Conservation (phyloP, 345 rosid species). For the Lagerstroemia speciosa region DNA sequence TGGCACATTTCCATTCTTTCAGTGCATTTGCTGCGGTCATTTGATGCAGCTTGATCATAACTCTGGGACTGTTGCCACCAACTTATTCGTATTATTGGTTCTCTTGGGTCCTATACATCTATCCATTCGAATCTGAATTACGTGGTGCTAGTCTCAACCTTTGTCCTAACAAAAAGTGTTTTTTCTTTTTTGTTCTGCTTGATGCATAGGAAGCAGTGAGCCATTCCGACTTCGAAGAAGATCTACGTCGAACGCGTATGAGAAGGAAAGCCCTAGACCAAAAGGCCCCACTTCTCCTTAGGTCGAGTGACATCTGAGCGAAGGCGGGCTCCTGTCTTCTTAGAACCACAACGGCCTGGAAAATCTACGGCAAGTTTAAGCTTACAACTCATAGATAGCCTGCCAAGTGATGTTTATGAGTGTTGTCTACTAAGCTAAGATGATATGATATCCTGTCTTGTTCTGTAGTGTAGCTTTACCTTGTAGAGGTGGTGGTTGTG, state of each 20-base stretch:
- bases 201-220: constrained; percentile 57
- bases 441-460: not conserved
- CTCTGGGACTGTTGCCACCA: not conserved
- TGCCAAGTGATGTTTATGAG: not conserved
- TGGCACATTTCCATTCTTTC: not conserved
- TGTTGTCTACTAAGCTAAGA: not conserved
- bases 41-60: not conserved
- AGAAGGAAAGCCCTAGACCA: constrained; percentile 66
- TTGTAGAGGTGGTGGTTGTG: not conserved
- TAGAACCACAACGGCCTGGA: too few relatives aligned
- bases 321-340: not conserved
- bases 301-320: constrained; percentile 54
- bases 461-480: not conserved
- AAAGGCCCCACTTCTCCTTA: constrained; percentile 73
- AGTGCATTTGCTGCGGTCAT: not conserved
- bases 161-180: not conserved
- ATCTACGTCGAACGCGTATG: constrained; percentile 66
- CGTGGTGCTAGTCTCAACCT: not conserved
- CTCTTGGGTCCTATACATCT: not conserved
- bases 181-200: not conserved
- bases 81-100: not conserved
- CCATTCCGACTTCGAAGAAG: constrained; percentile 63
- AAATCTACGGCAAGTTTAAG: not conserved
- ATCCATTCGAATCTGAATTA: not conserved
- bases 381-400: not conserved